Percentiles rank a stretch among this genome's conserved stretches.
phyloP scores from a whole-genome alignment of 2,329 filamentous ascomycete species.

The Fusarium verrucosum region DNA sequence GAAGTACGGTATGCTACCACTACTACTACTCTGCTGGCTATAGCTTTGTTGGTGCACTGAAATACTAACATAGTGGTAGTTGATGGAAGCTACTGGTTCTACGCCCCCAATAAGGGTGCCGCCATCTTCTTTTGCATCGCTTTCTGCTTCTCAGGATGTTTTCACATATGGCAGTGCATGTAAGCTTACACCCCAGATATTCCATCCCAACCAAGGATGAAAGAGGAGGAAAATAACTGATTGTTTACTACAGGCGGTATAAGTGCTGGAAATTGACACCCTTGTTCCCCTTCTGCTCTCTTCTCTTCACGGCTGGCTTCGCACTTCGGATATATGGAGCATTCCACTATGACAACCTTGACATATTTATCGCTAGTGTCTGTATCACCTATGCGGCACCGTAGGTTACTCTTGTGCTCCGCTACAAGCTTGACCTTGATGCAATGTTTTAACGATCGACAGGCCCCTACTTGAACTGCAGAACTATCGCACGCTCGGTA shows the following conservation, averaged over 20 bases:
- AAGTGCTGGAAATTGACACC: conserved; percentile 65
- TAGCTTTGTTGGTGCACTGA: neutral
- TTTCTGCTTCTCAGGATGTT: conserved; percentile 50
- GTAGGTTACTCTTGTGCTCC: conserved; percentile 32
- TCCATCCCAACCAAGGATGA: neutral
- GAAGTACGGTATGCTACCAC: conserved; percentile 41
- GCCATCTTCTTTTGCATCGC: conserved; percentile 58
- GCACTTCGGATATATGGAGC: conserved; percentile 51
- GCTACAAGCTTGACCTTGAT: neutral
- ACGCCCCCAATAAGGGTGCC: conserved; percentile 58
- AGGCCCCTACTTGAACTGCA: conserved; percentile 67
- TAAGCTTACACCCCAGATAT: conserved; percentile 47
- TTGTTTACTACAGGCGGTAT: conserved; percentile 55
- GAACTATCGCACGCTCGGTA: conserved; percentile 69
- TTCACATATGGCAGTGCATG: conserved; percentile 57
- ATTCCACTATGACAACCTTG: conserved; percentile 46
- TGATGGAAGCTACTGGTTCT: conserved; percentile 57
- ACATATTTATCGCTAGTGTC: conserved; percentile 48
- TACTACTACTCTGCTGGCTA: neutral
- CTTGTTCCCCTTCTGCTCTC: conserved; percentile 62
- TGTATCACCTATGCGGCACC: conserved; percentile 50
- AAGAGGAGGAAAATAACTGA: neutral
- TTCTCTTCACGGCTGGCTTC: conserved; percentile 66
- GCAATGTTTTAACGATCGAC: neutral
- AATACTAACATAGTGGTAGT: conserved; percentile 43